Evolutionary conservation across 805 yeast species (phyloP).

Genomic region (Candida tallmaniae): DNA sequence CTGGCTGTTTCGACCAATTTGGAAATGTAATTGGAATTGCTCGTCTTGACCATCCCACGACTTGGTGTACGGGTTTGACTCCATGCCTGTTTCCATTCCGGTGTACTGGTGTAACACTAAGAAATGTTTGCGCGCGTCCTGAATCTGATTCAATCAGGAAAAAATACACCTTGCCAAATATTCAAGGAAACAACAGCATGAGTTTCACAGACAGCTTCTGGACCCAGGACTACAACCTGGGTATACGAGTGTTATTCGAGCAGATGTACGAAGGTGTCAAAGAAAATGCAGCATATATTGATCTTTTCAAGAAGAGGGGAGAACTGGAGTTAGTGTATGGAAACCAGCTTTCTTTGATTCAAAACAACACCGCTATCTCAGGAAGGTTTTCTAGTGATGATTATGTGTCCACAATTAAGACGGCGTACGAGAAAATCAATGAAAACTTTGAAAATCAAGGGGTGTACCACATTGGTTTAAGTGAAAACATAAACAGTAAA

Average conservation of each 20-base stretch:
- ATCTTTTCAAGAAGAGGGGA: conserved; percentile 63
- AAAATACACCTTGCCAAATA: no score
- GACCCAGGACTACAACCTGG: conserved; percentile 61
- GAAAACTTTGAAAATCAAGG: conserved; percentile 57
- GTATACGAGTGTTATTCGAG: conserved; percentile 47
- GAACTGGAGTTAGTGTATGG: conserved; percentile 71
- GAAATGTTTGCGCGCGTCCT: no score
- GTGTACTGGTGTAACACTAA: no score
- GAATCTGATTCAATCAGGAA: no score
- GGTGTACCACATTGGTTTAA: conserved; percentile 52
- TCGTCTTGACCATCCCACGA: not conserved
- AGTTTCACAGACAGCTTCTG: conserved; percentile 76
- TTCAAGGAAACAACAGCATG: no score
- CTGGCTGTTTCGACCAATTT: conserved; percentile 5
- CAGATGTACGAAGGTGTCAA: conserved; percentile 57
- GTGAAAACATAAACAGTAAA: conserved; percentile 52
- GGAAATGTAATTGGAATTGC: conserved; percentile 8
- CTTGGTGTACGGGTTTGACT: no score
- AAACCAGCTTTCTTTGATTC: conserved; percentile 40
- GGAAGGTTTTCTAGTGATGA: conserved; percentile 43
- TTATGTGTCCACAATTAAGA: conserved; percentile 60
- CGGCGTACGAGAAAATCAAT: conserved; percentile 56
- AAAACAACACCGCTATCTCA: conserved; percentile 36
- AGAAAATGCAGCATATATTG: conserved; percentile 67
- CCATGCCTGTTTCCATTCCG: no score